Evolutionary conservation across 2,329 filamentous ascomycete species (phyloP).

Genomic region (Alternaria viburni): DNA sequence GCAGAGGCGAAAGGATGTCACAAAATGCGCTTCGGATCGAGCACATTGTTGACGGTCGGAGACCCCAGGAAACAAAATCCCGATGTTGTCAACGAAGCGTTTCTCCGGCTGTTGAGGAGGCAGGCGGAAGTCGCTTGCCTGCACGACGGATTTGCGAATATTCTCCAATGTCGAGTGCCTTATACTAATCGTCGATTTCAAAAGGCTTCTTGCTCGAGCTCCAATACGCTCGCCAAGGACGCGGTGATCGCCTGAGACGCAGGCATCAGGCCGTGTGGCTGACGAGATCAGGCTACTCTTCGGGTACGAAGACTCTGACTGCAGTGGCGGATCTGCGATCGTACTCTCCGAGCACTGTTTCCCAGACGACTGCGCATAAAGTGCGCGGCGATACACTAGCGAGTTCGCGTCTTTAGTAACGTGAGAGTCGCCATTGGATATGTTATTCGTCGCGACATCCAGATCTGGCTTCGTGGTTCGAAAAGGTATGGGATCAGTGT

Average conservation of each 20-base stretch:
- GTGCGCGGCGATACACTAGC: background rate
- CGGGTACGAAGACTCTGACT: background rate
- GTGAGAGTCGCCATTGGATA: background rate
- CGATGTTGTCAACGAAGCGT: constrained; percentile 34
- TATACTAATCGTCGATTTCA: constrained; percentile 16
- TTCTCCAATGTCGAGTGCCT: background rate
- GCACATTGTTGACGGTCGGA: constrained; percentile 24
- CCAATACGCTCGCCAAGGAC: background rate
- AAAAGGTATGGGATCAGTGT: background rate
- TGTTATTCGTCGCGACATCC: background rate
- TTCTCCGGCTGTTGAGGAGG: constrained; percentile 29
- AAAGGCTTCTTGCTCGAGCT: constrained; percentile 10
- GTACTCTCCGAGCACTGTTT: background rate
- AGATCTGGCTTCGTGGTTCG: background rate
- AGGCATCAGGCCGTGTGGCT: constrained; percentile 14
- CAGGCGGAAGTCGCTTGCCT: constrained; percentile 20
- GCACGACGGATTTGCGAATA: background rate
- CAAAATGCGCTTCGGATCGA: constrained; percentile 24
- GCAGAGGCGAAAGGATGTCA: constrained; percentile 32
- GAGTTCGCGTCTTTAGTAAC: background rate
- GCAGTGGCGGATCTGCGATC: background rate
- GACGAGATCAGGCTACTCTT: constrained; percentile 8
- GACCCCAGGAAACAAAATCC: constrained; percentile 34
- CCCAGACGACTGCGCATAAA: background rate
- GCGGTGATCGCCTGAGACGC: constrained; percentile 10